These are phyloP conservation scores for Peronospora farinosa DNA, from an alignment of 352 stramenopile species.

Conservation along the genomic window DNA sequence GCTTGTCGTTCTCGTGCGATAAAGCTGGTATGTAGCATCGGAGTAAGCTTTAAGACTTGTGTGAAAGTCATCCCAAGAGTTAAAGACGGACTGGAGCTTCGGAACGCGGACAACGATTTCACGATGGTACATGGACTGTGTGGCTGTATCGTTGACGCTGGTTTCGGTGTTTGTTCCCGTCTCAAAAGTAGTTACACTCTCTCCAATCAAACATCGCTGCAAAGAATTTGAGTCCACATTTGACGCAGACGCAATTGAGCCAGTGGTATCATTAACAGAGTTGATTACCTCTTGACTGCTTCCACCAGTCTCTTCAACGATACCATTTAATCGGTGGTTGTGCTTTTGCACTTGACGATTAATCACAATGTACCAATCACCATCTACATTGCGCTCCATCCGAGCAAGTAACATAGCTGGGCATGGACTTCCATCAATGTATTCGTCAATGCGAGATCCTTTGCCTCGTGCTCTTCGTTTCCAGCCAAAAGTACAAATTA, in stretches of 20 bases:
- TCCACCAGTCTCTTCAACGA: constrained; percentile 16
- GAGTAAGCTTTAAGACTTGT: constrained; percentile 53
- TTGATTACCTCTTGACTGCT: constrained; percentile 5
- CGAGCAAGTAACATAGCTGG: constrained; percentile 65
- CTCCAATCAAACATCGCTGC: constrained; percentile 3
- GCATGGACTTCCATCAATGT: constrained; percentile 28
- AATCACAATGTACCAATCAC: constrained; percentile 60
- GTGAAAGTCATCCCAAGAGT: constrained; percentile 71
- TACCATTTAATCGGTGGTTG: constrained; percentile 39
- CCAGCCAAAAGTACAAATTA: constrained; percentile 73
- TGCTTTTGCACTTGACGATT: constrained; percentile 61
- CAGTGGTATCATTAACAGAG: constrained; percentile 3
- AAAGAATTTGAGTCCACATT: constrained; percentile 2
- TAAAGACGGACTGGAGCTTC: constrained; percentile 43
- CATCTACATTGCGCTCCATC: constrained; percentile 54
- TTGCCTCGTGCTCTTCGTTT: constrained; percentile 59
- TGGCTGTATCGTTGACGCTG: constrained; percentile 1
- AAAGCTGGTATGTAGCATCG: constrained; percentile 59
- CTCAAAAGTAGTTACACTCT: constrained; percentile 11
- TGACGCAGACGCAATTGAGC: constrained; percentile 1
- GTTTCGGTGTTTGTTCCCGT: constrained; percentile 9
- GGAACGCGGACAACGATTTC: constrained; percentile 62
- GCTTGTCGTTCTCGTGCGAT: constrained; percentile 68
- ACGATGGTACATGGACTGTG: background rate
- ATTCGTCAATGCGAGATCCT: constrained; percentile 5